A percentile compares a stretch with the other conserved stretches of the same genome.
Evolutionary conservation across 495 filamentous ascomycete genomes (phyloP).

Genomic region (Astrothelium macrocarpum): DNA sequence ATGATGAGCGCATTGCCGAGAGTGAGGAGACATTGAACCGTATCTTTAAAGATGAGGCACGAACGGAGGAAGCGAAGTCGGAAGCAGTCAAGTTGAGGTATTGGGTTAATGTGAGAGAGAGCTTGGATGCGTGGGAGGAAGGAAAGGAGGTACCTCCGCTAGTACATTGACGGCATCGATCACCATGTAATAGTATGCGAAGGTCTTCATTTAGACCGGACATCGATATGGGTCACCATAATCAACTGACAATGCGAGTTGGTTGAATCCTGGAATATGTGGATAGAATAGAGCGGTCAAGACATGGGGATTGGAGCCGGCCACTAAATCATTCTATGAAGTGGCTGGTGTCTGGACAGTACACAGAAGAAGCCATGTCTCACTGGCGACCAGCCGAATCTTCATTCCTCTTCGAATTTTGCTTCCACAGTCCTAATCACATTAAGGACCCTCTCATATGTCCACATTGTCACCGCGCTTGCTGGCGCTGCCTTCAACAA

Average conservation of each 20-base stretch:
- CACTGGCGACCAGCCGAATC: not conserved
- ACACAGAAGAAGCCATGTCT: not conserved
- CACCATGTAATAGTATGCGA: not conserved
- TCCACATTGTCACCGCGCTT: constrained; percentile 97
- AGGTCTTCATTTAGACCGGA: too few relatives aligned
- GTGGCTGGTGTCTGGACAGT: too few relatives aligned
- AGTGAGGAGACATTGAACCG: constrained; percentile 49
- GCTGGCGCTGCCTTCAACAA: constrained; percentile 90
- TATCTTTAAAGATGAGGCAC: constrained; percentile 57
- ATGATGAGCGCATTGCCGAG: constrained; percentile 53
- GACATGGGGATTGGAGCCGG: too few relatives aligned
- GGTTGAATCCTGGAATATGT: too few relatives aligned
- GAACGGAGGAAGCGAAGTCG: constrained; percentile 48
- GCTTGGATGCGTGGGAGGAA: constrained; percentile 72
- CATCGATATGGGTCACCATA: not conserved
- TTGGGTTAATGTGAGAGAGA: constrained; percentile 82
- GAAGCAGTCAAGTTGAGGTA: constrained; percentile 77
- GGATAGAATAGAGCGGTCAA: too few relatives aligned
- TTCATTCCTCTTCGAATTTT: not conserved
- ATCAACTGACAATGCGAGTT: too few relatives aligned
- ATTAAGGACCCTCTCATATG: constrained; percentile 61
- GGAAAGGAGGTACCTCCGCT: constrained; percentile 58
- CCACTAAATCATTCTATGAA: too few relatives aligned
- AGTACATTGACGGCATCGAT: constrained; percentile 35
- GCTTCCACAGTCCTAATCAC: constrained; percentile 9